Percentiles rank a stretch among this genome's conserved stretches.
phyloP scores from a whole-genome alignment of 768 basidiomycete species.

The Termitomyces sp. region DNA sequence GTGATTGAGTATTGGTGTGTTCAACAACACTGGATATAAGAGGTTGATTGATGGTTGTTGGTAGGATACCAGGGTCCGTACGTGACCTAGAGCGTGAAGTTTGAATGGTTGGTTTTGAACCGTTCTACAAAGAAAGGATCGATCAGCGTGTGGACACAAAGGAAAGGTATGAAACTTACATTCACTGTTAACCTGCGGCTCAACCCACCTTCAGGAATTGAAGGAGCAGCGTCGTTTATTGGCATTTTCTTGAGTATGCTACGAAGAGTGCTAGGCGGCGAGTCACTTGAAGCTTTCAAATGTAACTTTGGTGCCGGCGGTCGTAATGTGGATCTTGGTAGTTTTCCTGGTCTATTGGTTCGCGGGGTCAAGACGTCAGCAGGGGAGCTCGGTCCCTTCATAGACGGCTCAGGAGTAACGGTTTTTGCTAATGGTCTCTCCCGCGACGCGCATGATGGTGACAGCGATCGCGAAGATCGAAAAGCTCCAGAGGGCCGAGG shows the following conservation, averaged over 20 bases:
- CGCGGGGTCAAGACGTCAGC: constrained; percentile 23
- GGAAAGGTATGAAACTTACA: constrained; percentile 8
- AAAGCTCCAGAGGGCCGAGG: constrained; percentile 1
- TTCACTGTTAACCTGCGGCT: constrained; percentile 16
- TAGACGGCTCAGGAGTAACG: constrained; percentile 1
- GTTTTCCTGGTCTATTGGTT: constrained; percentile 29
- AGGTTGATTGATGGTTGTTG: not conserved
- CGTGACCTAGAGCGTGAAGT: constrained; percentile 27
- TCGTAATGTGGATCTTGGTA: constrained; percentile 36
- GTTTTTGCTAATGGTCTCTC: not conserved
- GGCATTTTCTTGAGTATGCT: constrained; percentile 22
- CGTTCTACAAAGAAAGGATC: not conserved
- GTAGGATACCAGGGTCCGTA: constrained; percentile 28
- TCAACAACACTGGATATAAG: not conserved
- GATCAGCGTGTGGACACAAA: not conserved
- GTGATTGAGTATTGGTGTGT: not conserved
- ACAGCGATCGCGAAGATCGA: constrained; percentile 11
- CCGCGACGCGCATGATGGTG: constrained; percentile 12
- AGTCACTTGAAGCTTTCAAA: constrained; percentile 8
- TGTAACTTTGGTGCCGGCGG: constrained; percentile 29
- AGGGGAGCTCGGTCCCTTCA: not conserved
- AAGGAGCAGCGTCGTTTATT: not conserved
- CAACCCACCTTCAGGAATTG: constrained; percentile 8
- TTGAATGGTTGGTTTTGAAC: constrained; percentile 4
- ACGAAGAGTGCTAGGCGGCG: constrained; percentile 26